Percentiles rank a stretch among this genome's conserved stretches.
These are phyloP conservation scores for Dujonia santamariae DNA, from an alignment of 1,139 yeast species.

Conservation along the genomic window DNA sequence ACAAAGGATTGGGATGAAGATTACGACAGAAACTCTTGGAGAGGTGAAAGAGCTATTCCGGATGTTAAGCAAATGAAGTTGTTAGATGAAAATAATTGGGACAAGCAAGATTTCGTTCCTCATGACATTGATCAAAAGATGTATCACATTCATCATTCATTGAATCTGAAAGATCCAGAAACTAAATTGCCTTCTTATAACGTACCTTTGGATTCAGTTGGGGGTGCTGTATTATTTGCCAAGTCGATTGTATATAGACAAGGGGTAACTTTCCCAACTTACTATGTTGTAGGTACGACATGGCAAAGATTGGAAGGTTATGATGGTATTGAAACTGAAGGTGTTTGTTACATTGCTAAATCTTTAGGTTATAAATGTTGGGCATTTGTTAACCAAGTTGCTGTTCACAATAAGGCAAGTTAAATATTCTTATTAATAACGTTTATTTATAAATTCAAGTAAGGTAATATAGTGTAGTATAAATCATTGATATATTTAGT, in stretches of 20 bases:
- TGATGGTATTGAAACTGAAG: slow-evolving; percentile 55
- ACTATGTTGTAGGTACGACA: slow-evolving; percentile 43
- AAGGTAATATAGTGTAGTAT: no score
- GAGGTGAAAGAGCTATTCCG: slow-evolving; percentile 41
- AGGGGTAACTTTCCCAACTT: slow-evolving; percentile 46
- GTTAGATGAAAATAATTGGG: slow-evolving; percentile 32
- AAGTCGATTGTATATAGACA: slow-evolving; percentile 40
- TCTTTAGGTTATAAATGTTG: slow-evolving; percentile 43
- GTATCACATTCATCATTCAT: slow-evolving; percentile 28
- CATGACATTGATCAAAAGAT: slow-evolving; percentile 27
- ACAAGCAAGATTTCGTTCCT: slow-evolving; percentile 37
- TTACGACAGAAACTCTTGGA: slow-evolving; percentile 48
- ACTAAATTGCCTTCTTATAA: slow-evolving; percentile 14
- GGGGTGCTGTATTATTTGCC: slow-evolving; percentile 46
- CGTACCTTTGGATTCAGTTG: slow-evolving; percentile 43
- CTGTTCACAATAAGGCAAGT: no score
- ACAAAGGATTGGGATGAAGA: slow-evolving; percentile 22
- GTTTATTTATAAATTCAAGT: no score
- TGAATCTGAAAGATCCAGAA: slow-evolving; percentile 15
- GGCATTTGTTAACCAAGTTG: slow-evolving; percentile 41
- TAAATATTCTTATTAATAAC: no score
- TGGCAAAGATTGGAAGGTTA: slow-evolving; percentile 49
- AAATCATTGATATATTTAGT: no score
- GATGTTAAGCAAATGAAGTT: slow-evolving; percentile 25
- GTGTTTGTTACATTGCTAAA: slow-evolving; percentile 46